Base-by-base conservation (phyloP, 305 asterid genomes). In the Ilex paraguariensis region DNA sequence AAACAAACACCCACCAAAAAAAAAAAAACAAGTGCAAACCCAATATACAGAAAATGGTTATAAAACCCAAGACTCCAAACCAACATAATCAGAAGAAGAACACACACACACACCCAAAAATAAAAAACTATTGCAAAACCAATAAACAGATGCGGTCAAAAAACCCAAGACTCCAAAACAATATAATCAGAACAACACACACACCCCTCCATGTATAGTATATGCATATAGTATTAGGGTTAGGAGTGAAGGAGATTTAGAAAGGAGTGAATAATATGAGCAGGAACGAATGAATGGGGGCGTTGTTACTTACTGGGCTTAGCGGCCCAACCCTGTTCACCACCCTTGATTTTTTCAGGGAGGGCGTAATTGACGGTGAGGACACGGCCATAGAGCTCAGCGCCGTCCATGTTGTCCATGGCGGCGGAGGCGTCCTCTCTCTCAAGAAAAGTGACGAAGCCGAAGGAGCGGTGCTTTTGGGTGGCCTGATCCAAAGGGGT, bases 321-420 rank as follows among this genome's bases (percentile, higher is more conserved):
- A 54, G 97, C 97, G 56, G 97, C 97, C 97, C 97, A 90, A 53
- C 97, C 97, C 60, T 73, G 83, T 67, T 90, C 96, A 17, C 96
- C 97, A 13, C 98, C 98, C 95, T 92, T 92, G 66, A 92, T 92
- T 46, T 66, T 64, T 75, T 92, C 98, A 17, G 98, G 98, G 49
- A 87, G 83, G 14, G 98, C 98, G 56, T 92, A 92, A 63, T 92
- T 89, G 31, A 92, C 98, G 53, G 97, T 92, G 45, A 92, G 86
- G 12, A 92, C 98, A 49, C 98, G 95, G 21, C 98, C 98, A 57
- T 84, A 92, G 28, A 92, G 92, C 73, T 92, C 97, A 13, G 98
- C 90, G 12, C 98, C 98, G 67, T 92, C 98, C 97, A 92, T 87
- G 61, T 92, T 92, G 58, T 89, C 98, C 98, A 87, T 92, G 77